Evolutionary conservation across 306 rosid genomes (phyloP).

Genomic region (Quercus wislizeni): DNA sequence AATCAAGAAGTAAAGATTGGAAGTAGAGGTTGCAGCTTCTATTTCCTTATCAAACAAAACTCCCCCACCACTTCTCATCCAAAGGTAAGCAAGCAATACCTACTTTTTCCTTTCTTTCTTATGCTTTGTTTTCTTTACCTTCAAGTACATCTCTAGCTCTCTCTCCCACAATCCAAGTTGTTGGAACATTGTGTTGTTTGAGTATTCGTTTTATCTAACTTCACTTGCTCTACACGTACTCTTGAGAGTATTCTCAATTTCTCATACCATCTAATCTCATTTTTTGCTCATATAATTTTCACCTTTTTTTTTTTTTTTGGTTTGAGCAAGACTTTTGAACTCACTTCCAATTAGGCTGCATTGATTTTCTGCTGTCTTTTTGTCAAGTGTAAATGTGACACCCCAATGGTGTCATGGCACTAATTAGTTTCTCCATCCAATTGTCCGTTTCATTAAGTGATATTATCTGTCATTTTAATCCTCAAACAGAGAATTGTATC

Average conservation of each 20-base stretch:
- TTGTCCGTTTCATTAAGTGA: conserved; percentile 20
- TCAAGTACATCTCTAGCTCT: conserved; percentile 57
- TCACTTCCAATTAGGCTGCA: conserved; percentile 12
- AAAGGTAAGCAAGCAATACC: conserved; percentile 20
- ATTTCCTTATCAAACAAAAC: no score
- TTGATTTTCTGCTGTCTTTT: conserved; percentile 12
- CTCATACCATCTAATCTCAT: conserved; percentile 31
- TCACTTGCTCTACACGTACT: conserved; percentile 60
- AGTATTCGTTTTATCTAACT: conserved; percentile 49
- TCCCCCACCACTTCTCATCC: no score
- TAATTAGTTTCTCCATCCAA: conserved; percentile 22
- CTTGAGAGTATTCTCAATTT: conserved; percentile 16
- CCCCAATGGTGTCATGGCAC: conserved; percentile 20
- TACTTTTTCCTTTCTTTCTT: conserved; percentile 38
- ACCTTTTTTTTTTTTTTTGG: not conserved
- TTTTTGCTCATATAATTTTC: not conserved
- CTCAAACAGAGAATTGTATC: conserved; percentile 4
- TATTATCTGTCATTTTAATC: conserved; percentile 32
- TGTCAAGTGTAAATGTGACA: not conserved
- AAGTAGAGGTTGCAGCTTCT: no score
- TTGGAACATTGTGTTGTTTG: conserved; percentile 44
- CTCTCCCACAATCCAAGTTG: conserved; percentile 37
- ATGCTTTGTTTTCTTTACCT: conserved; percentile 52
- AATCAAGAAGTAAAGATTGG: no score
- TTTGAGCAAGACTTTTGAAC: conserved; percentile 21